A percentile compares a stretch with the other conserved stretches of the same genome.
These are phyloP conservation scores for Talaromyces thailandensis DNA, from an alignment of 495 filamentous ascomycete genomes.

Conservation along the genomic window DNA sequence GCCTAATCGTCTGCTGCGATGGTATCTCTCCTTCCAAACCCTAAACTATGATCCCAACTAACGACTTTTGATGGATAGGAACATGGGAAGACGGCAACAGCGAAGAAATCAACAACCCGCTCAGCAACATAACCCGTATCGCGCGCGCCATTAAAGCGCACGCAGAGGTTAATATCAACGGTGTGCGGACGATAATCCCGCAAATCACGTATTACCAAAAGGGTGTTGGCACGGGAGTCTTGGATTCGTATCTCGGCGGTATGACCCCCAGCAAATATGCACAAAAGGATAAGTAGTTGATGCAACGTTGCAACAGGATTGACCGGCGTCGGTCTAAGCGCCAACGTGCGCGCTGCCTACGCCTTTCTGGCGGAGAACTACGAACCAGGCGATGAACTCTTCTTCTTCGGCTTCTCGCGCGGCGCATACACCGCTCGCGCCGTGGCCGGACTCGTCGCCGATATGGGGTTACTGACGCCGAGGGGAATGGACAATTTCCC, in stretches of 20 bases:
- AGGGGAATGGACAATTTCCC: constrained; percentile 33
- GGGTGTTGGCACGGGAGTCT: constrained; percentile 39
- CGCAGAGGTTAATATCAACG: constrained; percentile 14
- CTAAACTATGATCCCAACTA: not conserved
- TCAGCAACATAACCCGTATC: constrained; percentile 36
- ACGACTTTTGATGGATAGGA: constrained; percentile 14
- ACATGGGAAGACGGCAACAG: constrained; percentile 32
- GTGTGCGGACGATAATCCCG: constrained; percentile 16
- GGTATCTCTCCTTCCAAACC: constrained; percentile 9
- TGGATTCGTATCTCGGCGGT: constrained; percentile 15
- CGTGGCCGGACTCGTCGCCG: constrained; percentile 43
- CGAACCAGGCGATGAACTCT: constrained; percentile 44
- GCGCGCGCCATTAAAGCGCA: constrained; percentile 24
- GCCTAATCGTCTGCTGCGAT: constrained; percentile 36
- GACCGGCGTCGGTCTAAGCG: constrained; percentile 27
- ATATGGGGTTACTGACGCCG: constrained; percentile 38
- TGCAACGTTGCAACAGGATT: too few relatives aligned
- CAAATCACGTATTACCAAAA: constrained; percentile 49
- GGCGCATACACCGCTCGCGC: constrained; percentile 51
- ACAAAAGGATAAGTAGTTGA: too few relatives aligned
- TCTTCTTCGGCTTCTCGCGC: constrained; percentile 51
- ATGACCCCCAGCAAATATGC: too few relatives aligned
- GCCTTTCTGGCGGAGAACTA: constrained; percentile 43
- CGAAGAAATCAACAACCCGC: constrained; percentile 20
- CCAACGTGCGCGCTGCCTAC: constrained; percentile 43